Base-by-base conservation (phyloP, 495 filamentous ascomycete genomes). In the Hapsidospora chrysogenum region DNA sequence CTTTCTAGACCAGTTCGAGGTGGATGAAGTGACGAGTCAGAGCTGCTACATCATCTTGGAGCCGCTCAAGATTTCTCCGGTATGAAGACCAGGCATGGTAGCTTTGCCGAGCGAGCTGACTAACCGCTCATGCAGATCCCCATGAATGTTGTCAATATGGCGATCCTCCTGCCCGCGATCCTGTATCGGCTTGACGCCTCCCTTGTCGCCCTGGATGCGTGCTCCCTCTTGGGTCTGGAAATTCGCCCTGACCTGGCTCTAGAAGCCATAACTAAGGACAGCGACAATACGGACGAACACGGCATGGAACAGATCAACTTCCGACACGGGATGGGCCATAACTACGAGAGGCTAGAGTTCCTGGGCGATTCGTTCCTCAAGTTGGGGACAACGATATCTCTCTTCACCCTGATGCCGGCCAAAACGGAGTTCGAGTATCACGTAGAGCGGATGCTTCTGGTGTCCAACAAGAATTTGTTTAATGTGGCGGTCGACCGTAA, bases 271-370 rank as follows among this genome's bases (percentile, higher is more conserved):
- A 97, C 89, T 1, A 96, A 97, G 47, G 85, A 96, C 47, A 85
- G 84, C 6, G 83, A 93, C 45, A 92, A 93, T 44, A 78, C 76
- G 2, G 81, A 81, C 22, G 85, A 93, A 31, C 77, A 85, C 39
- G 63, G 63, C 8, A 61, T 58, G 9, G 67, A 78, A 38, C 71
- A 80, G 38, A 56, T 89, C 27, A 80, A 87, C 42, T 63, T 84
- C 16, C 80, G 84, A 44, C 58, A 70, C 39, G 89, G 89, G 18
- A 97, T 95, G 89, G 89, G 87, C 9, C n/a, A n/a, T n/a, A 95
- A 96, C 43, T 97, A 97, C 46, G 89, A 97, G 54, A 72, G 89
- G 17, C 72, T 96, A 1, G 89, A 97, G 39, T 92, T 96, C 42
- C 63, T 96, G 10, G 89, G 89, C 0, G 89, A 97, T 52, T 79